A percentile compares a stretch with the other conserved stretches of the same genome.
Evolutionary conservation across 495 filamentous ascomycete species (phyloP).

Genomic region (Talaromyces ruber): DNA sequence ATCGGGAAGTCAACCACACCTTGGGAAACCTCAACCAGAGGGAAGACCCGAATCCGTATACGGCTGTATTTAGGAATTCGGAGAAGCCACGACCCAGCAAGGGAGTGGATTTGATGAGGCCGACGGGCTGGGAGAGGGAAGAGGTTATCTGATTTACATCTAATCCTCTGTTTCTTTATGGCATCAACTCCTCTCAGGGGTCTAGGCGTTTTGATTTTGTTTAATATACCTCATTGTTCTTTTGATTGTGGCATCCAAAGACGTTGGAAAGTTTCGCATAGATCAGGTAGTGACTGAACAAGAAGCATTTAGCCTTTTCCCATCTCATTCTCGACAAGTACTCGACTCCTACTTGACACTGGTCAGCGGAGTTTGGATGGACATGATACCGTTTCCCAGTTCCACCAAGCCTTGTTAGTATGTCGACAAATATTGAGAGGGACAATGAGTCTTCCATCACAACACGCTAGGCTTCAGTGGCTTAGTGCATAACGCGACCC

Average conservation of each 20-base stretch:
- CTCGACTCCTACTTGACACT: background rate
- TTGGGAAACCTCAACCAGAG: slow-evolving; percentile 75
- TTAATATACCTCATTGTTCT: background rate
- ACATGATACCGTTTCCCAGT: background rate
- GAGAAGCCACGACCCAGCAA: slow-evolving; percentile 58
- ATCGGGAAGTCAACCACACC: slow-evolving; percentile 95
- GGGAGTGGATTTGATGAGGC: slow-evolving; percentile 58
- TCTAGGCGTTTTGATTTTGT: background rate
- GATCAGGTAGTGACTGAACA: background rate
- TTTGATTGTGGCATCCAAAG: background rate
- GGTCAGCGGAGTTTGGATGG: background rate
- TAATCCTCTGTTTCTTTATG: background rate
- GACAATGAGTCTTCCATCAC: too few relatives aligned
- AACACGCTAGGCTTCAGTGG: too few relatives aligned
- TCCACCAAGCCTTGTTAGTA: too few relatives aligned
- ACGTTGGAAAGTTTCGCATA: background rate
- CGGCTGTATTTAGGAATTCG: slow-evolving; percentile 60
- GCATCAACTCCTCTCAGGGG: background rate
- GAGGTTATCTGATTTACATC: slow-evolving; percentile 57
- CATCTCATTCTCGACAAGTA: background rate
- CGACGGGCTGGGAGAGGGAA: slow-evolving; percentile 70
- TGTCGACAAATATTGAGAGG: too few relatives aligned
- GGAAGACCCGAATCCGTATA: slow-evolving; percentile 85
- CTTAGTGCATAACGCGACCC: background rate
- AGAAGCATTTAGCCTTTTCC: background rate